Conservation (phyloP, 2,329 filamentous ascomycete genomes). For the Trichoderma koningiopsis region DNA sequence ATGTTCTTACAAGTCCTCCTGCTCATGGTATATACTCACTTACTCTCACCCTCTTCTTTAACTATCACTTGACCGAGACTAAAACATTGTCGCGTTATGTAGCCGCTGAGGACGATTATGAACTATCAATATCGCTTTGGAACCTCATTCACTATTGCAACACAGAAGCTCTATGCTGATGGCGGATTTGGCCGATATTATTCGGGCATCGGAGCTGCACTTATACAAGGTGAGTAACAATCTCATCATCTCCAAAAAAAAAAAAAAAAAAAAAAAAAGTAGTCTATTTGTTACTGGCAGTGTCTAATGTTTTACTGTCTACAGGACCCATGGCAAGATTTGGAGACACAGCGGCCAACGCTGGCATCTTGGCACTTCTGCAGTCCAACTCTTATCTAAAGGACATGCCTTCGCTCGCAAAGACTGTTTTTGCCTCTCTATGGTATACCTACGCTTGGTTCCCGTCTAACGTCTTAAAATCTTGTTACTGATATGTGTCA, state of each 20-base stretch:
- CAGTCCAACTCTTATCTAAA: slow-evolving; percentile 51
- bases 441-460: slow-evolving; percentile 36
- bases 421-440: slow-evolving; percentile 51
- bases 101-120: slow-evolving; percentile 54
- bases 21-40: slow-evolving; percentile 44
- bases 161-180: slow-evolving; percentile 44
- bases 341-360: slow-evolving; percentile 53
- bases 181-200: slow-evolving; percentile 49
- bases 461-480: background rate
- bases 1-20: slow-evolving; percentile 52
- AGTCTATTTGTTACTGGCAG: background rate
- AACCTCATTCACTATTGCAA: slow-evolving; percentile 44
- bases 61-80: background rate
- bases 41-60: background rate
- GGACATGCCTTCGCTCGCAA: slow-evolving; percentile 45
- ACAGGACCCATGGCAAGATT: slow-evolving; percentile 49
- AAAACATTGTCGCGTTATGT: background rate
- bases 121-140: slow-evolving; percentile 55
- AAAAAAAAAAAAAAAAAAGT: background rate
- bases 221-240: slow-evolving; percentile 45
- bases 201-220: slow-evolving; percentile 47
- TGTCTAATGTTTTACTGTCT: background rate
- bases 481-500: background rate
- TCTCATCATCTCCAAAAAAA: too few relatives aligned
- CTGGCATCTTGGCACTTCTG: slow-evolving; percentile 51